A percentile compares a stretch with the other conserved stretches of the same genome.
Conservation (phyloP, 1,139 yeast genomes). For the Zygotorulaspora mrakii region DNA sequence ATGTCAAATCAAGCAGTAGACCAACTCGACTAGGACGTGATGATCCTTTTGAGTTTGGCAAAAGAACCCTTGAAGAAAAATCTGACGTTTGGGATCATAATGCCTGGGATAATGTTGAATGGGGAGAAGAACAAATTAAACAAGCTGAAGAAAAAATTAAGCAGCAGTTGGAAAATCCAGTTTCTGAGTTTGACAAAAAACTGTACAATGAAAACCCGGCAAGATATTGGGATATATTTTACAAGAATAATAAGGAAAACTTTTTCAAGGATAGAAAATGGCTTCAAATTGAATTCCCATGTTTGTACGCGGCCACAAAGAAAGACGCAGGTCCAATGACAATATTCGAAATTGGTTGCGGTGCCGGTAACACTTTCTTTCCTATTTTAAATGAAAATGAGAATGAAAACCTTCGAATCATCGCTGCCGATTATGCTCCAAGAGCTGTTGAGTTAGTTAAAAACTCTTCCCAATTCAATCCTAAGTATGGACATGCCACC, state of each 20-base stretch:
- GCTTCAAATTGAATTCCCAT: constrained; percentile 92
- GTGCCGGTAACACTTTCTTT: constrained; percentile 95
- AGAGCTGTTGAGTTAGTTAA: constrained; percentile 86
- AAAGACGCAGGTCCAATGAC: constrained; percentile 65
- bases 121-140: constrained; percentile 86
- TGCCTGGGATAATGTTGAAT: constrained; percentile 98
- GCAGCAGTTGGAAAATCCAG: constrained; percentile 78
- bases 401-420: constrained; percentile 68
- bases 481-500: constrained; percentile 69
- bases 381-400: constrained; percentile 81
- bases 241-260: constrained; percentile 83
- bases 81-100: constrained; percentile 88
- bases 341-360: constrained; percentile 93
- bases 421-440: constrained; percentile 87
- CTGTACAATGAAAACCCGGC: constrained; percentile 83
- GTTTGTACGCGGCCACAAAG: constrained; percentile 70
- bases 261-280: constrained; percentile 96
- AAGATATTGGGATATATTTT: constrained; percentile 91
- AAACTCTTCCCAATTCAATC: constrained; percentile 55
- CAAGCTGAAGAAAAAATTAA: constrained; percentile 73
- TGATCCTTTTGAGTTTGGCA: constrained; percentile 88
- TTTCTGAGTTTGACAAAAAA: constrained; percentile 75
- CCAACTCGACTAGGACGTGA: constrained; percentile 71
- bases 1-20: constrained; percentile 4
- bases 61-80: constrained; percentile 64